Evolutionary conservation across 768 basidiomycete genomes (phyloP).

Genomic region (Leccinum sublutescens): DNA sequence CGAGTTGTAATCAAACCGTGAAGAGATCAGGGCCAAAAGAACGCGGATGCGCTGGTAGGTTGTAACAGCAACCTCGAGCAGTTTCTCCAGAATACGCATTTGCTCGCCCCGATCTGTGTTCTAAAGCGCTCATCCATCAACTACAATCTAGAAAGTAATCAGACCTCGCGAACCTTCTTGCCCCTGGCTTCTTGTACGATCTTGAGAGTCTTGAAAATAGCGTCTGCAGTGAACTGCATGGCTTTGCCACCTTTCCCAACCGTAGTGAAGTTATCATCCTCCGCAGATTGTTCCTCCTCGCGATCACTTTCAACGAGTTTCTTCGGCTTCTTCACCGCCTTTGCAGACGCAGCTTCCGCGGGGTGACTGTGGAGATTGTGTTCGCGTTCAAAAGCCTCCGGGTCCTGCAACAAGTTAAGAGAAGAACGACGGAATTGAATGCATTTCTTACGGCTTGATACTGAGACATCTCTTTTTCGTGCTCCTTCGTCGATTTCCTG

Average conservation of each 20-base stretch:
- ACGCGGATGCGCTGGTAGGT: slow-evolving; percentile 94
- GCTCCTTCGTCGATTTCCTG: slow-evolving; percentile 87
- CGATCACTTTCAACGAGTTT: slow-evolving; percentile 35
- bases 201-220: slow-evolving; percentile 90
- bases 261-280: slow-evolving; percentile 75
- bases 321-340: slow-evolving; percentile 39
- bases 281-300: slow-evolving; percentile 40
- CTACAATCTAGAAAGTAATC: slow-evolving; percentile 7
- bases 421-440: neutral
- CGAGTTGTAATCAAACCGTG: slow-evolving; percentile 96
- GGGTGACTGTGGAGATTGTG: slow-evolving; percentile 56
- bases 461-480: slow-evolving; percentile 75
- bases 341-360: slow-evolving; percentile 38
- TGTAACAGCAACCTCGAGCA: slow-evolving; percentile 82
- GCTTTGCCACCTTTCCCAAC: slow-evolving; percentile 89
- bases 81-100: slow-evolving; percentile 84
- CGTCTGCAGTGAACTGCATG: slow-evolving; percentile 77
- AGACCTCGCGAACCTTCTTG: slow-evolving; percentile 70
- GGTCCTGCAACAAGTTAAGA: slow-evolving; percentile 55
- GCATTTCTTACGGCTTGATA: slow-evolving; percentile 66
- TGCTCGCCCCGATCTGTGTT: slow-evolving; percentile 97
- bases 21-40: slow-evolving; percentile 88
- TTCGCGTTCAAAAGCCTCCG: slow-evolving; percentile 81
- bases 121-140: slow-evolving; percentile 38
- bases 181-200: slow-evolving; percentile 92